A percentile compares a stretch with the other conserved stretches of the same genome.
Evolutionary conservation across 2,329 filamentous ascomycete species (phyloP).

Genomic region (Nectriaceae sp.): DNA sequence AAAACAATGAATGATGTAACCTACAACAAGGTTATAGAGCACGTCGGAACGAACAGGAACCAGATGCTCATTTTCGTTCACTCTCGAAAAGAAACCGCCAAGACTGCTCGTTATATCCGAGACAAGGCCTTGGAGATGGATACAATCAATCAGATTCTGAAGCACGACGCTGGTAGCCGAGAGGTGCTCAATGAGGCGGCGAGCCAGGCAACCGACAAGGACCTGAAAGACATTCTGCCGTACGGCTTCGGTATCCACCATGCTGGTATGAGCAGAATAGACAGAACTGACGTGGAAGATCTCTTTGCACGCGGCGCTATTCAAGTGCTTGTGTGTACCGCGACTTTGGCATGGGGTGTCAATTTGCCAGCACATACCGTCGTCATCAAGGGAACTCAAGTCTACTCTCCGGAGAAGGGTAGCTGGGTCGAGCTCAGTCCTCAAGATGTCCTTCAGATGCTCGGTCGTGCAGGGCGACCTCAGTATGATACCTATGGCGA

Average conservation of each 20-base stretch:
- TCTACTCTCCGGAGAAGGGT: slow-evolving; percentile 98
- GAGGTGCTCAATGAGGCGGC: slow-evolving; percentile 87
- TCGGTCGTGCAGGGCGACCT: slow-evolving; percentile 92
- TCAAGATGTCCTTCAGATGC: slow-evolving; percentile 97
- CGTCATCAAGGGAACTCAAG: slow-evolving; percentile 97
- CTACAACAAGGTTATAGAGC: slow-evolving; percentile 95
- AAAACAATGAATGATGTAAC: slow-evolving; percentile 99
- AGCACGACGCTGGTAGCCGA: slow-evolving; percentile 86
- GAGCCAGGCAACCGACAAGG: slow-evolving; percentile 77
- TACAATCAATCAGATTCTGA: slow-evolving; percentile 93
- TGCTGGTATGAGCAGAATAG: slow-evolving; percentile 93
- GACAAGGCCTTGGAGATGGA: slow-evolving; percentile 98
- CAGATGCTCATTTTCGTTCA: slow-evolving; percentile 99
- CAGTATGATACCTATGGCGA: slow-evolving; percentile 98
- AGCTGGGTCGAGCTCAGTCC: slow-evolving; percentile 98
- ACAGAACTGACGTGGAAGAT: slow-evolving; percentile 93
- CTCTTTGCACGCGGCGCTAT: slow-evolving; percentile 89
- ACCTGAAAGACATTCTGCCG: slow-evolving; percentile 90
- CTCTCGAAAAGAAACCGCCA: slow-evolving; percentile 96
- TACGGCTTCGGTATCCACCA: slow-evolving; percentile 99
- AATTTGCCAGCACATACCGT: slow-evolving; percentile 97
- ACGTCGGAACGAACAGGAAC: slow-evolving; percentile 88
- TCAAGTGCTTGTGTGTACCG: slow-evolving; percentile 94
- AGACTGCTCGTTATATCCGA: slow-evolving; percentile 92
- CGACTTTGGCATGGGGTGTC: slow-evolving; percentile 98